Percentiles rank a stretch among this genome's conserved stretches.
These are phyloP conservation scores for Mortierella sp. DNA, from an alignment of 371 early-diverging fungal genomes.

Conservation along the genomic window DNA sequence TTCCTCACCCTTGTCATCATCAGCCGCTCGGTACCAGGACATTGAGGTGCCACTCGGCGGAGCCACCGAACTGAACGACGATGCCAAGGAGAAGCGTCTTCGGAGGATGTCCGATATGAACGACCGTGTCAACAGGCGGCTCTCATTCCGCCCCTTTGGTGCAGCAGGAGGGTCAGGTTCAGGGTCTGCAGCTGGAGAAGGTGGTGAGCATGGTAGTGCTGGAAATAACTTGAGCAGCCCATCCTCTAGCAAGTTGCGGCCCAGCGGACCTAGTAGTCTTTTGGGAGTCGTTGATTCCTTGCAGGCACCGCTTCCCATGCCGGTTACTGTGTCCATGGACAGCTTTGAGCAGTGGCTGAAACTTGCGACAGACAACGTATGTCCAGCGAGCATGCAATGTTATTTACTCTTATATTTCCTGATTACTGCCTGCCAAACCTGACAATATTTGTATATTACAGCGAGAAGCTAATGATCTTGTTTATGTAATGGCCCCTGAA, in stretches of 20 bases:
- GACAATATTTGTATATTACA: neutral
- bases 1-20: constrained; percentile 33
- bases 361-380: constrained; percentile 96
- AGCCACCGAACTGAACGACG: constrained; percentile 54
- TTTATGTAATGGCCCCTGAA: constrained; percentile 1
- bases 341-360: constrained; percentile 98
- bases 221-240: constrained; percentile 25
- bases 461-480: neutral
- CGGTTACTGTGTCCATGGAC: constrained; percentile 51
- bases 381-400: neutral
- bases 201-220: constrained; percentile 9
- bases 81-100: constrained; percentile 55
- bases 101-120: constrained; percentile 53
- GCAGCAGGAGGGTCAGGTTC: constrained; percentile 9
- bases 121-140: constrained; percentile 51
- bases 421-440: neutral
- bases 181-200: constrained; percentile 19
- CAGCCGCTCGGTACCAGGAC: constrained; percentile 52
- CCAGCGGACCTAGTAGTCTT: constrained; percentile 49
- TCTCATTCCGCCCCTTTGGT: constrained; percentile 35
- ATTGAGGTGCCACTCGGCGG: constrained; percentile 58
- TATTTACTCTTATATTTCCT: neutral
- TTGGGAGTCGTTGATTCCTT: constrained; percentile 50
- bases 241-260: constrained; percentile 35
- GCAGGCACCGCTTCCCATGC: constrained; percentile 38